phyloP scores from a whole-genome alignment of 257 asterid genomes.

The Mitragyna speciosa region DNA sequence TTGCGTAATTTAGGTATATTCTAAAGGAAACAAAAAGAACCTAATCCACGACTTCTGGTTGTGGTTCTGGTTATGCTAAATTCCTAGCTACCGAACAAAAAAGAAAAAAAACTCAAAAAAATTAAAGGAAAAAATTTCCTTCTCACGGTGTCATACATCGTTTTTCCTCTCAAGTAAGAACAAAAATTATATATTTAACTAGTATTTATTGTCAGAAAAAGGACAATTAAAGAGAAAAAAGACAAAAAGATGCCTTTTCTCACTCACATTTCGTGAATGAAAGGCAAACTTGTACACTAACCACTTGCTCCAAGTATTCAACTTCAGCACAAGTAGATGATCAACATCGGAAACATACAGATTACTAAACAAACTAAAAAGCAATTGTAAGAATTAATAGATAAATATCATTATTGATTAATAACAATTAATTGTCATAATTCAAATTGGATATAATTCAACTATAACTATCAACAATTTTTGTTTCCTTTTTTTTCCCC shows the following conservation, averaged over 20 bases:
- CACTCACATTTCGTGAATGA: constrained; percentile 76
- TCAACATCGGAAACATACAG: constrained; percentile 17
- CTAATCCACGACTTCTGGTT: constrained; percentile 58
- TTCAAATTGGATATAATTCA: not conserved
- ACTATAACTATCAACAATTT: constrained; percentile 35
- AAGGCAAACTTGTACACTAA: constrained; percentile 63
- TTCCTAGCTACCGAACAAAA: not conserved
- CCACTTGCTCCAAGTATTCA: constrained; percentile 59
- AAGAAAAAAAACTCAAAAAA: too few species aligned
- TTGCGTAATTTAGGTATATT: constrained; percentile 17
- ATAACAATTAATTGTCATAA: constrained; percentile 11
- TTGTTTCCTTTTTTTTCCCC: not conserved
- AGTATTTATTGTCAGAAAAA: not conserved
- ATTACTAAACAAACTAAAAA: constrained; percentile 5
- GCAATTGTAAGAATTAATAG: constrained; percentile 21
- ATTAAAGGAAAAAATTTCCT: too few species aligned
- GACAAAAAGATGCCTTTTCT: constrained; percentile 38
- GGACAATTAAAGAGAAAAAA: constrained; percentile 3
- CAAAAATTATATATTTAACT: not conserved
- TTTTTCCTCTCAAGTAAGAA: constrained; percentile 29
- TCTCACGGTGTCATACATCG: constrained; percentile 25
- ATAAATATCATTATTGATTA: constrained; percentile 6
- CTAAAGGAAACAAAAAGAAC: constrained; percentile 33
- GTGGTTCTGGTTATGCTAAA: constrained; percentile 51
- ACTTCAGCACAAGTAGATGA: constrained; percentile 34